Conservation (phyloP, 1,139 yeast species). For the Scheffersomyces parashehatae region DNA sequence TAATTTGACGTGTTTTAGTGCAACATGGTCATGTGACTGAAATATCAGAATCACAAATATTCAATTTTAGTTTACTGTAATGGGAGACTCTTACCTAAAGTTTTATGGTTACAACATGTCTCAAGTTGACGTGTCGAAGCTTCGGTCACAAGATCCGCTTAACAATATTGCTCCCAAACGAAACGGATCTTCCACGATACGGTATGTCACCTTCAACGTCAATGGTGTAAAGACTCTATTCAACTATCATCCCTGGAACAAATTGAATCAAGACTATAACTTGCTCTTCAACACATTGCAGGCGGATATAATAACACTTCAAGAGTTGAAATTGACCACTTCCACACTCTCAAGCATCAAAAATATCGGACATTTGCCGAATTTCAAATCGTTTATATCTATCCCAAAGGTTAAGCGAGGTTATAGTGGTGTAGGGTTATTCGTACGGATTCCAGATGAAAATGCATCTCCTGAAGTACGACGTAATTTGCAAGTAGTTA, state of each 20-base stretch:
- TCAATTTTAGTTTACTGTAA: too few species aligned
- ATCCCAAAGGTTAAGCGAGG: conserved; percentile 72
- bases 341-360: conserved; percentile 39
- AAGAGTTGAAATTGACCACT: conserved; percentile 75
- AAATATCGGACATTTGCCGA: conserved; percentile 55
- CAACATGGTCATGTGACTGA: too few species aligned
- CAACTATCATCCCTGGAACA: conserved; percentile 83
- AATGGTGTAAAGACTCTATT: conserved; percentile 81
- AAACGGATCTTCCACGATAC: conserved; percentile 11
- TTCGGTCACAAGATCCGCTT: not conserved
- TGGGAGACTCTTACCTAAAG: too few species aligned
- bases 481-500: conserved; percentile 49
- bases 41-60: too few species aligned
- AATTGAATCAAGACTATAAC: conserved; percentile 45
- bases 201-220: conserved; percentile 77
- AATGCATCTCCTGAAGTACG: conserved; percentile 38
- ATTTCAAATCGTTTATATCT: conserved; percentile 66
- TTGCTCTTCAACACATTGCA: conserved; percentile 53
- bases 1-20: too few species aligned
- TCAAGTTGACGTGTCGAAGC: not conserved
- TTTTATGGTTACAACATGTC: too few species aligned
- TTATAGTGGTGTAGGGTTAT: conserved; percentile 89
- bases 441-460: conserved; percentile 54
- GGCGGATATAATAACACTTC: conserved; percentile 82
- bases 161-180: not conserved